Evolutionary conservation across 192 early-diverging fungal species (phyloP).

Genomic region (Rhizophlyctis rosea): DNA sequence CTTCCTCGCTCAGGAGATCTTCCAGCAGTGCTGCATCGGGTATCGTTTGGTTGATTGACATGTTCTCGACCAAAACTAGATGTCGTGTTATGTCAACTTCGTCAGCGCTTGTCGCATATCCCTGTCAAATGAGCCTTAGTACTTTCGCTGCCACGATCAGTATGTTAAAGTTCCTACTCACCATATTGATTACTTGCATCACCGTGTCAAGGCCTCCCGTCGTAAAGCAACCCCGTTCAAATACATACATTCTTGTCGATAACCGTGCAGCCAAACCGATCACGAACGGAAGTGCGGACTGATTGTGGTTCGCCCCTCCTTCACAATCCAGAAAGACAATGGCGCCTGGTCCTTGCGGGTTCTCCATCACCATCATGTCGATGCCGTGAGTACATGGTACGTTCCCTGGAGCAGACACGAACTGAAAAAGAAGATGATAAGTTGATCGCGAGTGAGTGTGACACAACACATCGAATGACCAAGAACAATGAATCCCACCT

Average conservation of each 20-base stretch:
- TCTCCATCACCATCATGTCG: slow-evolving; percentile 49
- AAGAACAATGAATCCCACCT: too few relatives aligned
- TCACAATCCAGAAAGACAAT: slow-evolving; percentile 53
- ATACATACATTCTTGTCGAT: slow-evolving; percentile 46
- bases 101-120: slow-evolving; percentile 34
- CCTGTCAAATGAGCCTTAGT: slow-evolving; percentile 26
- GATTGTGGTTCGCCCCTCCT: slow-evolving; percentile 54
- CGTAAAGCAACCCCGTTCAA: slow-evolving; percentile 55
- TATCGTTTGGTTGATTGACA: slow-evolving; percentile 53
- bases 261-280: slow-evolving; percentile 55
- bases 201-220: slow-evolving; percentile 54
- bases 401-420: slow-evolving; percentile 49
- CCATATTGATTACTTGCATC: slow-evolving; percentile 59
- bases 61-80: slow-evolving; percentile 51
- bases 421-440: slow-evolving; percentile 9
- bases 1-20: slow-evolving; percentile 45
- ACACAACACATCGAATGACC: too few relatives aligned
- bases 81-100: slow-evolving; percentile 41
- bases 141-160: too few relatives aligned
- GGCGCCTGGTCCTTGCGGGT: slow-evolving; percentile 41
- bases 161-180: slow-evolving; percentile 17
- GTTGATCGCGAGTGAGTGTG: too few relatives aligned
- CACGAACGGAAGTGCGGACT: slow-evolving; percentile 53
- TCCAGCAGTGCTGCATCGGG: slow-evolving; percentile 37
- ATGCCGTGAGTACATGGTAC: slow-evolving; percentile 56